phyloP scores from a whole-genome alignment of 2,329 filamentous ascomycete species.

The Xylaria arbuscula region DNA sequence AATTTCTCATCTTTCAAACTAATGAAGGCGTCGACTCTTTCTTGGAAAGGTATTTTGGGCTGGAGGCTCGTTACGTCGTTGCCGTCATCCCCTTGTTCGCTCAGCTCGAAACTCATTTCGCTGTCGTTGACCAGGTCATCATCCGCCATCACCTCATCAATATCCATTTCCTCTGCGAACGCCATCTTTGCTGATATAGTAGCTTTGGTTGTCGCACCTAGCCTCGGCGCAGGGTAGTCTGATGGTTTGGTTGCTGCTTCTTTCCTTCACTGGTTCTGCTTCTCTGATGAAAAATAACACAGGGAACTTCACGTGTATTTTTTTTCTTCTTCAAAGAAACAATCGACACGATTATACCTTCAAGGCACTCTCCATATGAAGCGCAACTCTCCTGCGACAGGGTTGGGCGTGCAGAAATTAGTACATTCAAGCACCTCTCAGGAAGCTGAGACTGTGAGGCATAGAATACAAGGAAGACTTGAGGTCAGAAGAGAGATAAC shows the following conservation, averaged over 20 bases:
- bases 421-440: background rate
- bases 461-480: slow-evolving; percentile 21
- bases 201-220: background rate
- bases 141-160: slow-evolving; percentile 22
- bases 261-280: slow-evolving; percentile 10
- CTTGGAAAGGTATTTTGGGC: slow-evolving; percentile 39
- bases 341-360: slow-evolving; percentile 37
- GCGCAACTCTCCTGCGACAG: background rate
- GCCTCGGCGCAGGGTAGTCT: background rate
- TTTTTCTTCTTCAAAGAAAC: slow-evolving; percentile 35
- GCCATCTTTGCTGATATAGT: slow-evolving; percentile 13
- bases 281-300: slow-evolving; percentile 6
- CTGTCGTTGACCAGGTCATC: slow-evolving; percentile 14
- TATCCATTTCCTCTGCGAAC: slow-evolving; percentile 2
- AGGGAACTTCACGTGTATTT: slow-evolving; percentile 12
- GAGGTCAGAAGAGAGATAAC: slow-evolving; percentile 30
- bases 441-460: slow-evolving; percentile 18
- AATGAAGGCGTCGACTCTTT: slow-evolving; percentile 42
- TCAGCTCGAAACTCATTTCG: slow-evolving; percentile 6
- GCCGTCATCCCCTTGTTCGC: slow-evolving; percentile 3
- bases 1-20: slow-evolving; percentile 38
- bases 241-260: background rate
- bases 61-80: slow-evolving; percentile 19
- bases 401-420: slow-evolving; percentile 11
- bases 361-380: slow-evolving; percentile 19